Percentiles rank a stretch among this genome's conserved stretches.
Conservation (phyloP, 768 basidiomycete species). For the Podaxis sp. region DNA sequence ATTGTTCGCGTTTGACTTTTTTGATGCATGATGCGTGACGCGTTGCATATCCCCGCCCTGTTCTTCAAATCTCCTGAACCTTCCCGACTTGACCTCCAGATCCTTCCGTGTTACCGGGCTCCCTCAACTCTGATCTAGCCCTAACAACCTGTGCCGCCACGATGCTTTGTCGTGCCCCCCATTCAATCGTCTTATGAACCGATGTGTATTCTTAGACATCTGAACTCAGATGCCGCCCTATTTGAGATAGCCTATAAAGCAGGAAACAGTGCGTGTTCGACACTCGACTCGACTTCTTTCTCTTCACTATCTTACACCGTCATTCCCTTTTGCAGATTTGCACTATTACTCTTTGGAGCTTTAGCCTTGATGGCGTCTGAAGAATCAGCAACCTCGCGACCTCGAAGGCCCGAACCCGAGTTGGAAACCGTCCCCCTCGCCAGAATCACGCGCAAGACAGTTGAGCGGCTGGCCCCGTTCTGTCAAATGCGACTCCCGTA, state of each 20-base stretch:
- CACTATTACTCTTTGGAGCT: background rate
- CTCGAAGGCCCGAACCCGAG: conserved; percentile 10
- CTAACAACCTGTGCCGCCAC: conserved; percentile 1
- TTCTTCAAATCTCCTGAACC: background rate
- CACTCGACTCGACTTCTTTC: background rate
- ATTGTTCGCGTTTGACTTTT: background rate
- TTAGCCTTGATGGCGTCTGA: background rate
- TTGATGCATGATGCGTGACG: background rate
- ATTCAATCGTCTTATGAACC: conserved; percentile 1
- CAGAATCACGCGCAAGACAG: conserved; percentile 11
- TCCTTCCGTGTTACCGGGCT: background rate
- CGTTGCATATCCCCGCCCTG: background rate
- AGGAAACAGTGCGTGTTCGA: background rate
- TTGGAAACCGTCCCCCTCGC: conserved; percentile 10
- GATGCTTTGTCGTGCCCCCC: conserved; percentile 9
- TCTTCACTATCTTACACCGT: background rate
- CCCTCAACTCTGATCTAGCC: background rate
- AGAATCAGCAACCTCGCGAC: background rate
- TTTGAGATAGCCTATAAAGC: conserved; percentile 8
- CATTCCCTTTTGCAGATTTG: background rate
- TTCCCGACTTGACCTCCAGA: background rate
- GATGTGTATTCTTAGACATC: background rate
- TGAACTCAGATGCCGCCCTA: background rate
- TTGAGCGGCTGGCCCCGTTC: conserved; percentile 18
- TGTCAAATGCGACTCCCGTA: conserved; percentile 17